Base-by-base conservation (phyloP, 192 early-diverging fungal species). In the Coemansia sp. region DNA sequence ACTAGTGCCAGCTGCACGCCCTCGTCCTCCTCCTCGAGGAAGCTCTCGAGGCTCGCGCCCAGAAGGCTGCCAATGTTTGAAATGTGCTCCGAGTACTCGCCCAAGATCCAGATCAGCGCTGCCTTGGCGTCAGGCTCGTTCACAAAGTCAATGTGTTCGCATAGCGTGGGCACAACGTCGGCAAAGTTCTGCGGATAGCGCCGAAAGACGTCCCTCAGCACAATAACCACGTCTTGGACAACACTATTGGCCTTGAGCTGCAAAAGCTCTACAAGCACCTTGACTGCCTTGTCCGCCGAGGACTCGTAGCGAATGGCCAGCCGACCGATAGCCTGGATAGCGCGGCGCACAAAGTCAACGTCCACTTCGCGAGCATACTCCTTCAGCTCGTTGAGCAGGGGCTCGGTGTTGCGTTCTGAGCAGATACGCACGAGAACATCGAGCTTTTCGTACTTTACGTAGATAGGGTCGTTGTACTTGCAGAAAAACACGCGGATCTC, bases 281-380 rank as follows among this genome's bases (percentile, higher is more conserved):
- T 84, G 27, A 97, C 82, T 42, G 93, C 94, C 58, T 88, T 77
- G 58, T 95, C 93, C 18, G 94, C 84, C 0, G 95, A 90, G 27
- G 85, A 83, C 27, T 93, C 89, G 74, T 95, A 88, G 68, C 94
- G 95, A 41, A 97, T 89, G 1, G 94, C 95, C 59, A 94, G 92
- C 34, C 88, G 86, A 43, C 96, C 92, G 66, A 98, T 97, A 3
- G 95, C 95, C 22, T 83, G 76, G 32, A 98, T 86, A 2, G 93
- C 84, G 62, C 89, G 93, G 27, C 93, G 81, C 3, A 96, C 95
- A 84, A 97, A 96, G 65, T 95, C 95, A 18, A 97, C 91, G 74
- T 97, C 96, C 1, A 98, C 95, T 67, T 98, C 95, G 53, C 91
- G 93, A 11, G 92, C 91, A 64, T 98, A 98, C 89, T 98, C 96